Evolutionary conservation across 768 basidiomycete species (phyloP).

Genomic region (Baorangia bicolor): DNA sequence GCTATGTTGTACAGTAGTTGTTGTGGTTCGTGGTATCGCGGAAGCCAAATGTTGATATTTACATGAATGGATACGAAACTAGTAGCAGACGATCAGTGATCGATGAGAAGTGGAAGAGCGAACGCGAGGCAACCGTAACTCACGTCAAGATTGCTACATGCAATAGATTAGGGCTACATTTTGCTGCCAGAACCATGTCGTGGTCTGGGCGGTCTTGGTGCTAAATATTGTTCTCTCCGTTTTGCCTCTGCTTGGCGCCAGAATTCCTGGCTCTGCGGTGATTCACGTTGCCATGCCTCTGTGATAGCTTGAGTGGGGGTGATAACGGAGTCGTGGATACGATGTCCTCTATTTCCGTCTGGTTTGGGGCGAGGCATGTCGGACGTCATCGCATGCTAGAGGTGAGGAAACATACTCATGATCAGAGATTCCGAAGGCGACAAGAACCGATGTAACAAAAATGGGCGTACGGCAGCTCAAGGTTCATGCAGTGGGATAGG

Average conservation of each 20-base stretch:
- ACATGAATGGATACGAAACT: conserved; percentile 34
- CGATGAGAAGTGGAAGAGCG: background rate
- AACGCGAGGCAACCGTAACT: background rate
- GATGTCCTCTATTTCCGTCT: conserved; percentile 32
- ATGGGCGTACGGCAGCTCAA: conserved; percentile 39
- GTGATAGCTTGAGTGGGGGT: conserved; percentile 65
- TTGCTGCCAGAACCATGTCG: conserved; percentile 46
- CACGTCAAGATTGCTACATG: conserved; percentile 19
- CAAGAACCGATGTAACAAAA: conserved; percentile 31
- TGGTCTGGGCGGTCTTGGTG: conserved; percentile 35
- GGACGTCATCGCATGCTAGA: conserved; percentile 39
- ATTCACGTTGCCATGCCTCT: conserved; percentile 65
- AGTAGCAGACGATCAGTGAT: conserved; percentile 2
- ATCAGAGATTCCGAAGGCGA: conserved; percentile 26
- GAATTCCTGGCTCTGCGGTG: conserved; percentile 53
- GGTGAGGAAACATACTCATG: conserved; percentile 29
- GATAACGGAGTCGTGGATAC: conserved; percentile 29
- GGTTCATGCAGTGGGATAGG: conserved; percentile 32
- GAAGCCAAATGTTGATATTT: conserved; percentile 25
- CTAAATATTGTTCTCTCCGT: conserved; percentile 43
- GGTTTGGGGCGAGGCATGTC: conserved; percentile 35
- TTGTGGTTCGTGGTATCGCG: conserved; percentile 20
- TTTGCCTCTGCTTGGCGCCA: conserved; percentile 60
- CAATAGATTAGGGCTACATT: conserved; percentile 42
- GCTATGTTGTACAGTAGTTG: conserved; percentile 26